Evolutionary conservation across 179 eudicot species (phyloP).

Genomic region (Vitellaria paradoxa): DNA sequence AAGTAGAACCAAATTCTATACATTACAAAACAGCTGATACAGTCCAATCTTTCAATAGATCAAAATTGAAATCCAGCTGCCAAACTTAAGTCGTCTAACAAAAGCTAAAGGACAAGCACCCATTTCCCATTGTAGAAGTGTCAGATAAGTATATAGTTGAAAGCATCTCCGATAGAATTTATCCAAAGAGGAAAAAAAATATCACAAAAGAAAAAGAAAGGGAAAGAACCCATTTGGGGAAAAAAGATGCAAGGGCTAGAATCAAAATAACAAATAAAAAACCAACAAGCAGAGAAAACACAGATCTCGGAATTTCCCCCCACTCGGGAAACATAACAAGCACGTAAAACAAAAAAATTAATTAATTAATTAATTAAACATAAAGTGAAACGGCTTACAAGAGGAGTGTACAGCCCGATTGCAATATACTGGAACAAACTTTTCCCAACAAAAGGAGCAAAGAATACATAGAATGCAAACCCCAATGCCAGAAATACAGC

Average conservation of each 20-base stretch:
- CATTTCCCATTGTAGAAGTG: slow-evolving; percentile 34
- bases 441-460: slow-evolving; percentile 98
- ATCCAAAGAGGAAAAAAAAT: slow-evolving; percentile 13
- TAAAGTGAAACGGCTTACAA: slow-evolving; percentile 48
- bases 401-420: slow-evolving; percentile 96
- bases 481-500: slow-evolving; percentile 97
- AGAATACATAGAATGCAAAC: slow-evolving; percentile 97
- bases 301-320: slow-evolving; percentile 52
- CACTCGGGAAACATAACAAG: background rate
- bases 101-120: slow-evolving; percentile 35
- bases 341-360: background rate
- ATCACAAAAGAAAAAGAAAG: slow-evolving; percentile 23
- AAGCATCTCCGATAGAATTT: background rate
- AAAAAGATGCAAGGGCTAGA: background rate
- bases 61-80: background rate
- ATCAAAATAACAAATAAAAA: slow-evolving; percentile 9
- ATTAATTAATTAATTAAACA: background rate
- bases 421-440: slow-evolving; percentile 76
- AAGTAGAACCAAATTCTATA: background rate
- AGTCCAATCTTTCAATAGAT: background rate
- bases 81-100: slow-evolving; percentile 1
- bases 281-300: slow-evolving; percentile 24
- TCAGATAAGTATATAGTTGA: slow-evolving; percentile 18
- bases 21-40: slow-evolving; percentile 4
- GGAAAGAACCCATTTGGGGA: slow-evolving; percentile 28